phyloP scores from a whole-genome alignment of 768 basidiomycete genomes.

The Galerina sulciceps region DNA sequence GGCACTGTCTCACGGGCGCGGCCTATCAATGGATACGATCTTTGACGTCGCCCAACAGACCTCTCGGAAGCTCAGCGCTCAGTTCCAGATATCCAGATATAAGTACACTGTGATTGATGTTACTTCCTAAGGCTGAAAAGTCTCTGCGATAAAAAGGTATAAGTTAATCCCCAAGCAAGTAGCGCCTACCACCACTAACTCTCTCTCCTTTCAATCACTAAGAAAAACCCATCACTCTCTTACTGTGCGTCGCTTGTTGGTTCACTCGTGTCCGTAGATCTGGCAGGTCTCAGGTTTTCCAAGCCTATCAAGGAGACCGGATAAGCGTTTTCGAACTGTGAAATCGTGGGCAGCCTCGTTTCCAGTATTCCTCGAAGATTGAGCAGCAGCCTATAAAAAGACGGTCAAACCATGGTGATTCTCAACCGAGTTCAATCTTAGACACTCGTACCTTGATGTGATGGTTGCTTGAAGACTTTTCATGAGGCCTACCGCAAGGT shows the following conservation, averaged over 20 bases:
- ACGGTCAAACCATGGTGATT: background rate
- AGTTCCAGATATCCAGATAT: no score
- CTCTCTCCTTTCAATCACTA: background rate
- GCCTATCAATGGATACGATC: no score
- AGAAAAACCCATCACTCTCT: background rate
- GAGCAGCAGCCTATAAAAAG: constrained; percentile 21
- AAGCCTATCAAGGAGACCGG: constrained; percentile 10
- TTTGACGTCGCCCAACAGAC: no score
- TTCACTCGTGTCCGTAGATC: background rate
- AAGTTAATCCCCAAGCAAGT: background rate
- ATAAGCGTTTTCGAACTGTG: constrained; percentile 13
- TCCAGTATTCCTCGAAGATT: constrained; percentile 27
- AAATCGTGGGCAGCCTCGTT: constrained; percentile 2
- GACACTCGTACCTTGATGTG: constrained; percentile 23
- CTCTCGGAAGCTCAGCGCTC: no score
- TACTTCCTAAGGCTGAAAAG: background rate
- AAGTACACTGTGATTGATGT: background rate
- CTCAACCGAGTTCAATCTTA: no score
- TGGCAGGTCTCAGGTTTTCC: background rate
- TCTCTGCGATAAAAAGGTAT: background rate
- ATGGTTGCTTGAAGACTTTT: constrained; percentile 31
- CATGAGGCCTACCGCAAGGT: constrained; percentile 26
- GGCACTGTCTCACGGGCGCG: no score
- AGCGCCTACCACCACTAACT: background rate
- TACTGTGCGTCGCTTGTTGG: background rate